These are phyloP conservation scores for Wickerhamomyces sp. DNA, from an alignment of 1,139 yeast species.

Conservation along the genomic window DNA sequence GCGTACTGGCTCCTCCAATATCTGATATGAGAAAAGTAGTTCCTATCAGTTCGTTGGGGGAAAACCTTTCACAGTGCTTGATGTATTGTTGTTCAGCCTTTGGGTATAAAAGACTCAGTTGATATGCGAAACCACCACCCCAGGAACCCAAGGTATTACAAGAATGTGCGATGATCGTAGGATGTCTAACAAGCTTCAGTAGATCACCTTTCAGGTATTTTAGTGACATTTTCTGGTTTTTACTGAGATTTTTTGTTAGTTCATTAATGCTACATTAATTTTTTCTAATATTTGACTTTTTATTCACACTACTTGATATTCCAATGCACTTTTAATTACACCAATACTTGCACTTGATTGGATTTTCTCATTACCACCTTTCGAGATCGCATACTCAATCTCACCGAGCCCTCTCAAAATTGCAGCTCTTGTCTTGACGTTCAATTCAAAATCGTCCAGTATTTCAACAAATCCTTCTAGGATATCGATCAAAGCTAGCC, in stretches of 20 bases:
- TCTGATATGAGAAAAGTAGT: constrained; percentile 47
- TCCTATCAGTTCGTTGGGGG: constrained; percentile 42
- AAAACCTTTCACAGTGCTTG: constrained; percentile 37
- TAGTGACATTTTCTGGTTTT: constrained; percentile 15
- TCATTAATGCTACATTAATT: not conserved
- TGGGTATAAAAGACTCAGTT: constrained; percentile 48
- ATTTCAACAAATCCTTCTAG: constrained; percentile 71
- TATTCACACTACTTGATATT: constrained; percentile 23
- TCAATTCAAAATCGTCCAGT: constrained; percentile 62
- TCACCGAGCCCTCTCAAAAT: constrained; percentile 73
- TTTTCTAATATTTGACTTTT: not conserved
- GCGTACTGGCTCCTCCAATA: too few relatives aligned
- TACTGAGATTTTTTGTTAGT: not conserved
- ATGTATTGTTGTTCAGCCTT: constrained; percentile 44
- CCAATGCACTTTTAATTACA: constrained; percentile 56
- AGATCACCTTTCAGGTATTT: constrained; percentile 60
- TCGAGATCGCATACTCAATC: constrained; percentile 83
- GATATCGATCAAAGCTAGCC: constrained; percentile 85
- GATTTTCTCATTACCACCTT: constrained; percentile 88
- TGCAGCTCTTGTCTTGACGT: constrained; percentile 54
- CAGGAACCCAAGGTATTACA: constrained; percentile 77
- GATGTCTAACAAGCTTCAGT: constrained; percentile 37
- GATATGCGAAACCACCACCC: constrained; percentile 80
- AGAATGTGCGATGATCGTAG: constrained; percentile 59
- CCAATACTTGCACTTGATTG: constrained; percentile 92